Conservation (phyloP, 2,329 filamentous ascomycete species). For the Beauveria rudraprayagi region DNA sequence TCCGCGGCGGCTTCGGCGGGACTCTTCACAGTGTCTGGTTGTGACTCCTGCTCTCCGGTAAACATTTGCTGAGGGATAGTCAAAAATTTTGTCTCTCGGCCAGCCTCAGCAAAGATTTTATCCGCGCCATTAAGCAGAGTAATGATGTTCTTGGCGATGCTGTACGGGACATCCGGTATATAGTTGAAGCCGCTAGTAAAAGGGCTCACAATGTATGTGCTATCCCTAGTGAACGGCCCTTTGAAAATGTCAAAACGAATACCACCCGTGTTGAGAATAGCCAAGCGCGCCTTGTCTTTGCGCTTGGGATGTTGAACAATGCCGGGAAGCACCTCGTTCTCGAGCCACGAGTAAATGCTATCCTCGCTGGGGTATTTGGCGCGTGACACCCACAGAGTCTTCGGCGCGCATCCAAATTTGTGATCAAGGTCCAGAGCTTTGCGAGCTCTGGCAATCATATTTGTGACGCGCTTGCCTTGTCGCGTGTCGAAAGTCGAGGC, state of each 20-base stretch:
- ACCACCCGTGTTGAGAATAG: constrained; percentile 80
- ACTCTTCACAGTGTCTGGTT: neutral
- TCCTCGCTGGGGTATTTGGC: constrained; percentile 62
- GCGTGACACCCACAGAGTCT: constrained; percentile 73
- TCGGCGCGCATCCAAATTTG: constrained; percentile 74
- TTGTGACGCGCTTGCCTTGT: constrained; percentile 63
- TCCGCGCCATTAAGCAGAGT: constrained; percentile 47
- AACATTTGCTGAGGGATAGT: constrained; percentile 40
- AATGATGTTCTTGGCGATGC: constrained; percentile 62
- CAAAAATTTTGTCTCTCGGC: constrained; percentile 37
- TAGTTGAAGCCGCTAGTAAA: constrained; percentile 74
- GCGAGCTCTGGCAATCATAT: constrained; percentile 61
- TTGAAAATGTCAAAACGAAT: constrained; percentile 95
- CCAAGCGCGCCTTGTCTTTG: constrained; percentile 55
- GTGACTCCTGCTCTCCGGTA: constrained; percentile 9
- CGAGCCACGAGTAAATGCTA: constrained; percentile 78
- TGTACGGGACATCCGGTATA: constrained; percentile 74
- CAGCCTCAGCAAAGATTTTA: constrained; percentile 34
- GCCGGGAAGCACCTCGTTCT: constrained; percentile 64
- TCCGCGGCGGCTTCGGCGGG: neutral
- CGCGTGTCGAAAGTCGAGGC: constrained; percentile 66
- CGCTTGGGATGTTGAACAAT: constrained; percentile 51
- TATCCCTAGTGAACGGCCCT: constrained; percentile 81
- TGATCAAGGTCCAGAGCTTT: constrained; percentile 64
- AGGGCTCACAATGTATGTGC: constrained; percentile 77